These are phyloP conservation scores for Colletotrichum sp. DNA, from an alignment of 2,329 filamentous ascomycete genomes.

Conservation along the genomic window DNA sequence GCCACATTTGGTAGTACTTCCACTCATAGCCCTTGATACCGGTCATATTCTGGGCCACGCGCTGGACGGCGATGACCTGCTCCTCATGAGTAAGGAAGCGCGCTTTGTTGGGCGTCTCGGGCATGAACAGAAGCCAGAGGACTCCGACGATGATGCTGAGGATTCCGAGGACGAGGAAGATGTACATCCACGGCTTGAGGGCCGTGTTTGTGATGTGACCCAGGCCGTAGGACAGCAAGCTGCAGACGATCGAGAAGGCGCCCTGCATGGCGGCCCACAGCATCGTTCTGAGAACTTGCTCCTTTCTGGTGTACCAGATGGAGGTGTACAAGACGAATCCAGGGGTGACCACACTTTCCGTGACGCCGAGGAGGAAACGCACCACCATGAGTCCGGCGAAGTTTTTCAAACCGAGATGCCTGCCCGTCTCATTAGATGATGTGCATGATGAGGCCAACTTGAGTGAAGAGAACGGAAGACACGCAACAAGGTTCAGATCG, in stretches of 20 bases:
- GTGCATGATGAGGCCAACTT: background rate
- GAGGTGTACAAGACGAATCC: conserved; percentile 23
- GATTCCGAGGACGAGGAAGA: background rate
- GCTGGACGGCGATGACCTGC: background rate
- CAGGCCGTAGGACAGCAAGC: background rate
- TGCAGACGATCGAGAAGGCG: background rate
- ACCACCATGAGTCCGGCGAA: conserved; percentile 8
- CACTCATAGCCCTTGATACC: conserved; percentile 30
- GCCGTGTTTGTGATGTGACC: background rate
- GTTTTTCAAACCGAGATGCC: background rate
- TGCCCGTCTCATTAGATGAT: background rate
- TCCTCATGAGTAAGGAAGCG: background rate
- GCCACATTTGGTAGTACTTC: conserved; percentile 26
- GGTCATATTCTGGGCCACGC: conserved; percentile 26
- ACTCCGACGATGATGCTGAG: background rate
- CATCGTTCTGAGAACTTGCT: background rate
- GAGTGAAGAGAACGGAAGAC: accelerated
- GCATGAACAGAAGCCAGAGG: background rate
- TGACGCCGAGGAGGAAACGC: conserved; percentile 21
- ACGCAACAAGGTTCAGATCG: background rate
- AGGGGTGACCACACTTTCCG: conserved; percentile 21
- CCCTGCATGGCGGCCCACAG: background rate
- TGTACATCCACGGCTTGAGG: background rate
- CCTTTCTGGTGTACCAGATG: conserved; percentile 17
- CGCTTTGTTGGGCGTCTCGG: background rate